Conservation (phyloP, 257 asterid genomes). For the Penstemon davidsonii region DNA sequence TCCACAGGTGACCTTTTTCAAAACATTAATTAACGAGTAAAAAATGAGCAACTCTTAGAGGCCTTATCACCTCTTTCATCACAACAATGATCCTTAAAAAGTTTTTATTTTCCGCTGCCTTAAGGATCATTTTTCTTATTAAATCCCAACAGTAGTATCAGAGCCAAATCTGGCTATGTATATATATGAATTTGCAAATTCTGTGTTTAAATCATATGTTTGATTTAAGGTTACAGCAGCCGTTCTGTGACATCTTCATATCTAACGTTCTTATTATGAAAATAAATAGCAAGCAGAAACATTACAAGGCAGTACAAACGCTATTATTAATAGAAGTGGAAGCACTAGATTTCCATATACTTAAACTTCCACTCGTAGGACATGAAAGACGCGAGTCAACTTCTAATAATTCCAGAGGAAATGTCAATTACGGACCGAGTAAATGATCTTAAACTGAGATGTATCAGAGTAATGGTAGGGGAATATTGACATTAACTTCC, state of each 20-base stretch:
- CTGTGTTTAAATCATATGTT: too few relatives aligned
- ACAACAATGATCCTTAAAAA: slow-evolving; percentile 4
- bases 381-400: neutral
- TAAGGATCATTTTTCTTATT: too few relatives aligned
- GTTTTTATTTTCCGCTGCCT: too few relatives aligned
- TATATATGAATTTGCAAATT: too few relatives aligned
- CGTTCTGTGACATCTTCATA: slow-evolving; percentile 3
- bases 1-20: slow-evolving; percentile 97
- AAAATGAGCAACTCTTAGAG: slow-evolving; percentile 45
- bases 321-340: neutral
- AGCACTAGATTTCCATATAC: neutral
- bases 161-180: too few relatives aligned
- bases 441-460: neutral
- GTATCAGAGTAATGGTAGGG: too few relatives aligned
- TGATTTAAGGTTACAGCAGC: neutral
- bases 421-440: neutral
- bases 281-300: slow-evolving; percentile 9
- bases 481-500: too few relatives aligned
- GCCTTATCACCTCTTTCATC: slow-evolving; percentile 34
- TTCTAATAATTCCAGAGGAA: neutral
- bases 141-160: too few relatives aligned
- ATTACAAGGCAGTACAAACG: neutral
- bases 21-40: slow-evolving; percentile 42
- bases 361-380: neutral
- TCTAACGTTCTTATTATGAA: slow-evolving; percentile 9